Evolutionary conservation across 352 stramenopile genomes (phyloP).

Genomic region (Phytophthora hibernalis): DNA sequence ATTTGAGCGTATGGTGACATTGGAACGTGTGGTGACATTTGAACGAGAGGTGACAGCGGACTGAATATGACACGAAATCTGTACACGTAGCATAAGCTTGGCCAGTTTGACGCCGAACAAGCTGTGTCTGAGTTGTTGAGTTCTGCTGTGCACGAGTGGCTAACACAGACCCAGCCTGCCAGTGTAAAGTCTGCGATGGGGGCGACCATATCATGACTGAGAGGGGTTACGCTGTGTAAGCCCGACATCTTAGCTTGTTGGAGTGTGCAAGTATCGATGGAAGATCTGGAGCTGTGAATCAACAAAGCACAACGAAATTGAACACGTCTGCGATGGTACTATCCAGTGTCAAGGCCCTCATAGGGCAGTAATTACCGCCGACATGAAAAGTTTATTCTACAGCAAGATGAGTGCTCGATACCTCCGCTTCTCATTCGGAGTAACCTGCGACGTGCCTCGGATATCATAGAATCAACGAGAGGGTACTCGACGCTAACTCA

Average conservation of each 20-base stretch:
- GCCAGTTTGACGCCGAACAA: background rate
- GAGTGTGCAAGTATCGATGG: background rate
- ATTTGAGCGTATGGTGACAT: background rate
- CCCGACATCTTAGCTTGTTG: background rate
- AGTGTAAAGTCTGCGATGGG: background rate
- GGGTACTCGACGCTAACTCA: background rate
- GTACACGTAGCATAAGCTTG: background rate
- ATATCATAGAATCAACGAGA: background rate
- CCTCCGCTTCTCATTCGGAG: conserved; percentile 7
- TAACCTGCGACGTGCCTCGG: background rate
- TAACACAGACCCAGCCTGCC: background rate
- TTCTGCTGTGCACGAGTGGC: conserved; percentile 1
- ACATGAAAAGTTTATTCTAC: conserved; percentile 20
- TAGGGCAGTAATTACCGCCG: background rate
- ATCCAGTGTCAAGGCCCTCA: background rate
- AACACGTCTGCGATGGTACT: background rate
- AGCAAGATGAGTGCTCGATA: conserved; percentile 14
- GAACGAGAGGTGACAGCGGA: background rate
- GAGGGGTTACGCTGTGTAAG: background rate
- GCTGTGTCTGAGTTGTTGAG: background rate
- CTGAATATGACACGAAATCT: background rate
- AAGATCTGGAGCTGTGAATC: conserved; percentile 5
- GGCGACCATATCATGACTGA: conserved; percentile 5
- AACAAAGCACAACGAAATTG: background rate
- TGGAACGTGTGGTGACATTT: background rate